Evolutionary conservation across 345 rosid species (phyloP).

Genomic region (Boechera divaricarpa): DNA sequence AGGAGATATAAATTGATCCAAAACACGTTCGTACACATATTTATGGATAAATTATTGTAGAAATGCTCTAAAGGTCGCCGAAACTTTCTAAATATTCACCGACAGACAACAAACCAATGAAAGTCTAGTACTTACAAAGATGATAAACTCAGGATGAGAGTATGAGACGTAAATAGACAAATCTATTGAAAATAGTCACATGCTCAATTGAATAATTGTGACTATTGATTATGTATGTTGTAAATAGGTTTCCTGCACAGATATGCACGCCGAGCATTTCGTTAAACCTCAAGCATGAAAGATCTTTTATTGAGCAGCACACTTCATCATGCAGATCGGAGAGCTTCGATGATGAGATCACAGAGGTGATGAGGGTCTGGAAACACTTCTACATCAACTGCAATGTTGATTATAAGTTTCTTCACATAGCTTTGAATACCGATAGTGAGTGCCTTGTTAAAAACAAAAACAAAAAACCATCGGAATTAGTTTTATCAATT

Average conservation of each 20-base stretch:
- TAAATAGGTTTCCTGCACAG: too few species aligned
- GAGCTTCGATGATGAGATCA: conserved; percentile 59
- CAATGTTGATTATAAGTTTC: conserved; percentile 56
- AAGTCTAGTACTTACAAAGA: background rate
- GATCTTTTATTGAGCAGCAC: conserved; percentile 24
- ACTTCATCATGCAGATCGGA: conserved; percentile 47
- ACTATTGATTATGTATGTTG: too few species aligned
- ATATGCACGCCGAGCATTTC: background rate
- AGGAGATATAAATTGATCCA: background rate
- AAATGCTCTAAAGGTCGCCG: background rate
- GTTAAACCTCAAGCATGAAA: background rate
- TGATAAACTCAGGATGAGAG: background rate
- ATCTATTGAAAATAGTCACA: background rate
- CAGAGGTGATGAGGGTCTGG: conserved; percentile 69
- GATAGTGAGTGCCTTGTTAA: conserved; percentile 59
- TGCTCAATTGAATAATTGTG: background rate
- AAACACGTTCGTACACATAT: background rate
- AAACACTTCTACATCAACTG: conserved; percentile 64
- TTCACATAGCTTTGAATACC: conserved; percentile 65
- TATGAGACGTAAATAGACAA: background rate
- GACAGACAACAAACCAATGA: background rate
- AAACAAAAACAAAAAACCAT: background rate
- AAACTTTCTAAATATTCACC: background rate
- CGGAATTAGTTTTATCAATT: background rate
- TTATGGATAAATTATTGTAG: background rate